Evolutionary conservation across 2,329 filamentous ascomycete species (phyloP).

Genomic region (Cyanodermella asteris): DNA sequence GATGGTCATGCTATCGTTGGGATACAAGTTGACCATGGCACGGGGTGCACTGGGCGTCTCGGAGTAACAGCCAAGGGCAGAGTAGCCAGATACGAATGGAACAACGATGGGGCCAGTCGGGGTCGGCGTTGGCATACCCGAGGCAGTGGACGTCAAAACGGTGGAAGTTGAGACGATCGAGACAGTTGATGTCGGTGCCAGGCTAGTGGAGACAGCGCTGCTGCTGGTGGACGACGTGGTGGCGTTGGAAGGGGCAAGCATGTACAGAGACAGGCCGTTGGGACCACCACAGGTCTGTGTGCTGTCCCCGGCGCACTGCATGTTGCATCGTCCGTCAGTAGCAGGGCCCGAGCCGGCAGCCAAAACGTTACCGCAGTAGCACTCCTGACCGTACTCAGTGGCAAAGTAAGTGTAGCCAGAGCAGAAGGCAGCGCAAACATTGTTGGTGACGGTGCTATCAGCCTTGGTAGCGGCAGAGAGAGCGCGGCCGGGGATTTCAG

Average conservation of each 20-base stretch:
- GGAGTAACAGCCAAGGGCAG: slow-evolving; percentile 1
- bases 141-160: background rate
- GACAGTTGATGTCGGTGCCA: background rate
- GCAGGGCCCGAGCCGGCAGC: slow-evolving; percentile 5
- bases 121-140: background rate
- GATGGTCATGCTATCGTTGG: slow-evolving; percentile 3
- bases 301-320: slow-evolving; percentile 4
- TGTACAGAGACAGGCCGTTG: slow-evolving; percentile 5
- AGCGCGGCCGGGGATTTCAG: slow-evolving; percentile 4
- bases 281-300: slow-evolving; percentile 4
- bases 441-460: slow-evolving; percentile 4
- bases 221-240: slow-evolving; percentile 1
- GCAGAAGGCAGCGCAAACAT: slow-evolving; percentile 7
- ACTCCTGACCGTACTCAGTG: slow-evolving; percentile 6
- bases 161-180: background rate
- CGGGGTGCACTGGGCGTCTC: slow-evolving; percentile 1
- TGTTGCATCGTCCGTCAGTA: slow-evolving; percentile 2
- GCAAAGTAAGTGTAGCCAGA: slow-evolving; percentile 6
- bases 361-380: slow-evolving; percentile 8
- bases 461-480: slow-evolving; percentile 1
- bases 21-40: slow-evolving; percentile 1
- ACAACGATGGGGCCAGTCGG: slow-evolving; percentile 3
- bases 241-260: slow-evolving; percentile 4
- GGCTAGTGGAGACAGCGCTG: background rate
- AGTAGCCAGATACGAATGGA: slow-evolving; percentile 2